Percentiles rank a stretch among this genome's conserved stretches.
Conservation (phyloP, 2,329 filamentous ascomycete genomes). For the Amauroascus verrucosus region DNA sequence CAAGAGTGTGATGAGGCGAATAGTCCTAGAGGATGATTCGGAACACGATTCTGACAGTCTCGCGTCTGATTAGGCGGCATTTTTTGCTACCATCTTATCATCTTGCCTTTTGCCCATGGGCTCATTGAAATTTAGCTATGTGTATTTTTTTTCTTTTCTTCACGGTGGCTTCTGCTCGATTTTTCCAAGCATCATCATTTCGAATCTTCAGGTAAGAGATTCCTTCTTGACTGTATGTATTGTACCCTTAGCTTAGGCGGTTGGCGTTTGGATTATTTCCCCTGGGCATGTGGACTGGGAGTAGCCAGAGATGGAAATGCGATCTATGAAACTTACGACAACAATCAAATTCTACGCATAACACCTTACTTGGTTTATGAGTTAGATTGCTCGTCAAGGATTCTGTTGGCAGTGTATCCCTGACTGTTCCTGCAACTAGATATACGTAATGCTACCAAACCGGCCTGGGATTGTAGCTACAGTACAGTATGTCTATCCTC, state of each 20-base stretch:
- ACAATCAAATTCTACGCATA: too few species aligned
- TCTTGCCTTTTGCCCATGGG: neutral
- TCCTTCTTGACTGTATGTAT: neutral
- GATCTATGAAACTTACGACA: neutral
- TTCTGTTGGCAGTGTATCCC: neutral
- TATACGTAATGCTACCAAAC: too few species aligned
- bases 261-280: neutral
- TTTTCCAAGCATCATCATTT: neutral
- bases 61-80: conserved; percentile 8
- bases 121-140: neutral
- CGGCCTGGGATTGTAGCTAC: too few species aligned
- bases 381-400: neutral
- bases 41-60: conserved; percentile 25
- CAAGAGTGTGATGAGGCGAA: conserved; percentile 70
- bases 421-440: too few species aligned
- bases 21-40: conserved; percentile 67
- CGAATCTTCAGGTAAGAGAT: neutral
- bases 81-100: neutral
- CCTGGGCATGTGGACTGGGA: neutral
- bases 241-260: conserved; percentile 2
- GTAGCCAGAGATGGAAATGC: neutral
- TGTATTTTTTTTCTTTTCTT: neutral
- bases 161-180: neutral
- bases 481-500: too few species aligned
- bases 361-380: too few species aligned